Conservation (phyloP, 257 asterid genomes). For the Capsicum rhomboideum region DNA sequence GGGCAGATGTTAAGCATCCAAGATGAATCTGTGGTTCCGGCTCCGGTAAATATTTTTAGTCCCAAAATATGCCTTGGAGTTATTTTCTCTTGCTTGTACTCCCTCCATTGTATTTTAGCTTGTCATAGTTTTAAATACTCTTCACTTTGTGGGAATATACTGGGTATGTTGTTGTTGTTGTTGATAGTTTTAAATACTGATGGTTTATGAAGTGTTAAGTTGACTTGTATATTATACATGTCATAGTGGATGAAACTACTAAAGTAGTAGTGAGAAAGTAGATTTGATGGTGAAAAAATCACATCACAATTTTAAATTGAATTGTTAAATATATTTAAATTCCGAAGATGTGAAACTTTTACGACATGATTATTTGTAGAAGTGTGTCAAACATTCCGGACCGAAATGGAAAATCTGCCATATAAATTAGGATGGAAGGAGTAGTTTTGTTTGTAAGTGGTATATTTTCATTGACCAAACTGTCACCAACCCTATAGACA, state of each 20-base stretch:
- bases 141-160: no score
- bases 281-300: background rate
- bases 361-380: background rate
- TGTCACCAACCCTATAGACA: background rate
- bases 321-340: background rate
- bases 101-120: background rate
- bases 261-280: background rate
- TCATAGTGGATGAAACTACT: background rate
- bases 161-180: no score
- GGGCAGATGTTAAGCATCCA: slow-evolving; percentile 99
- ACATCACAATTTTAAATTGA: background rate
- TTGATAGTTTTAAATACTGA: background rate
- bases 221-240: background rate
- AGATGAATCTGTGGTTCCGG: slow-evolving; percentile 87
- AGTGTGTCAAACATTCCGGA: background rate
- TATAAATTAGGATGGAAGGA: background rate
- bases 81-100: background rate
- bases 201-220: background rate
- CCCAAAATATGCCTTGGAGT: background rate
- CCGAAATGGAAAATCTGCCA: background rate
- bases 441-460: background rate
- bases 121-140: background rate
- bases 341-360: background rate
- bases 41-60: slow-evolving; percentile 55
- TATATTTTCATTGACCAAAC: background rate